Conservation (phyloP, 768 basidiomycete species). For the Termitomyces sp. region DNA sequence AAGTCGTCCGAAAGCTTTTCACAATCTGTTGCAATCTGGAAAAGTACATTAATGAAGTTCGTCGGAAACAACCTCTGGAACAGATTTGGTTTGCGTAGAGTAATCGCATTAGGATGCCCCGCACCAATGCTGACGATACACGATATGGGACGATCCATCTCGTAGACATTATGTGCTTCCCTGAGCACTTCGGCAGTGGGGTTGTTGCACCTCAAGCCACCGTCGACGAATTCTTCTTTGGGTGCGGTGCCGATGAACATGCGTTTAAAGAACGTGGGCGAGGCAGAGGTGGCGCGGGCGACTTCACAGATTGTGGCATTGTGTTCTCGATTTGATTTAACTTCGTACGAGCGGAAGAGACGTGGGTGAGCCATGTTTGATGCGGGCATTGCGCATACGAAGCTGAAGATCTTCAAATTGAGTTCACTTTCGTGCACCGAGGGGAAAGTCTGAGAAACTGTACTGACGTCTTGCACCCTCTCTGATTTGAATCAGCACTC, state of each 20-base stretch:
- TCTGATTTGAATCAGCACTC: background rate
- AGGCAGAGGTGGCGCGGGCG: slow-evolving; percentile 23
- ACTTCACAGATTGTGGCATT: slow-evolving; percentile 23
- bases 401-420: background rate
- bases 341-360: slow-evolving; percentile 12
- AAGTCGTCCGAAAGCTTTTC: slow-evolving; percentile 2
- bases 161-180: slow-evolving; percentile 2
- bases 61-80: background rate
- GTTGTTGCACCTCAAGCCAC: slow-evolving; percentile 13
- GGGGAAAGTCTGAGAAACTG: no score
- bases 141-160: background rate
- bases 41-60: background rate
- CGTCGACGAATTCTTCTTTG: slow-evolving; percentile 11
- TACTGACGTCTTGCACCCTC: slow-evolving; percentile 3
- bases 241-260: slow-evolving; percentile 10
- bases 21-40: slow-evolving; percentile 4
- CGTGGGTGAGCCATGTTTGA: background rate
- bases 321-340: background rate
- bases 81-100: background rate
- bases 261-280: slow-evolving; percentile 18
- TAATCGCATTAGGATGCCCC: background rate
- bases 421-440: no score
- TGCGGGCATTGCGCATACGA: slow-evolving; percentile 3
- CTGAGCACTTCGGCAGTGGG: background rate
- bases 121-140: slow-evolving; percentile 9